Percentiles rank a stretch among this genome's conserved stretches.
phyloP scores from a whole-genome alignment of 2,329 filamentous ascomycete genomes.

The Clarireedia monteithiana region DNA sequence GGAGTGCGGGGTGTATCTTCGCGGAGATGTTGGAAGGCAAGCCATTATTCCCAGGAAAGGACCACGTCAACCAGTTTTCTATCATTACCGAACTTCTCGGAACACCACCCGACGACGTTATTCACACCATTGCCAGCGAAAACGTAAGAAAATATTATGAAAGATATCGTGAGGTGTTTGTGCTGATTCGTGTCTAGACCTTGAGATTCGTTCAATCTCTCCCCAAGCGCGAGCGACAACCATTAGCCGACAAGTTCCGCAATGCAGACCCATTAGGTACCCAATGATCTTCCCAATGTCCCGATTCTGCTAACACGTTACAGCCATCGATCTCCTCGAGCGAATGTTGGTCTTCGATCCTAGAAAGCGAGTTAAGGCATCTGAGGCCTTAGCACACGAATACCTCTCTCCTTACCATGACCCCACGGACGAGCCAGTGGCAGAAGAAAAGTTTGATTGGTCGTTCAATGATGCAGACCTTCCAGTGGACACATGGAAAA shows the following conservation, averaged over 20 bases:
- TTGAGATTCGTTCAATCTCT: slow-evolving; percentile 95
- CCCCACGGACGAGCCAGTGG: slow-evolving; percentile 88
- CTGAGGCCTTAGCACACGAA: slow-evolving; percentile 78
- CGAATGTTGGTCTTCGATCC: slow-evolving; percentile 98
- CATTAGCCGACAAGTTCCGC: slow-evolving; percentile 83
- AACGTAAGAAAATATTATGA: slow-evolving; percentile 54
- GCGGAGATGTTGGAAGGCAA: slow-evolving; percentile 99
- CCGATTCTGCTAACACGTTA: slow-evolving; percentile 22
- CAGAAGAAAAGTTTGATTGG: slow-evolving; percentile 98
- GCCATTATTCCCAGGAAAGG: slow-evolving; percentile 95
- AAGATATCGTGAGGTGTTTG: neutral
- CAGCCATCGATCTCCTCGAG: slow-evolving; percentile 89
- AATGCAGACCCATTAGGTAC: slow-evolving; percentile 84
- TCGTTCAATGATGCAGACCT: slow-evolving; percentile 98
- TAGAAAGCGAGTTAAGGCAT: slow-evolving; percentile 86
- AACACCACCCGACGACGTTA: slow-evolving; percentile 95
- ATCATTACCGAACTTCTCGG: slow-evolving; percentile 98
- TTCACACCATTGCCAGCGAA: slow-evolving; percentile 96
- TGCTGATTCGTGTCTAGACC: slow-evolving; percentile 50
- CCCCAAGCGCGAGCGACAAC: slow-evolving; percentile 86
- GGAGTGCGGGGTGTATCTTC: slow-evolving; percentile 98
- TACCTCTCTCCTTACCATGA: slow-evolving; percentile 97
- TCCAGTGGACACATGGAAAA: slow-evolving; percentile 99
- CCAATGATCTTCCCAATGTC: neutral
- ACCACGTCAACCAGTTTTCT: slow-evolving; percentile 98